Evolutionary conservation across 192 early-diverging fungal species (phyloP), one percentile per base, ranked within the genome.

Genomic region (Coemansia javaensis): DNA sequence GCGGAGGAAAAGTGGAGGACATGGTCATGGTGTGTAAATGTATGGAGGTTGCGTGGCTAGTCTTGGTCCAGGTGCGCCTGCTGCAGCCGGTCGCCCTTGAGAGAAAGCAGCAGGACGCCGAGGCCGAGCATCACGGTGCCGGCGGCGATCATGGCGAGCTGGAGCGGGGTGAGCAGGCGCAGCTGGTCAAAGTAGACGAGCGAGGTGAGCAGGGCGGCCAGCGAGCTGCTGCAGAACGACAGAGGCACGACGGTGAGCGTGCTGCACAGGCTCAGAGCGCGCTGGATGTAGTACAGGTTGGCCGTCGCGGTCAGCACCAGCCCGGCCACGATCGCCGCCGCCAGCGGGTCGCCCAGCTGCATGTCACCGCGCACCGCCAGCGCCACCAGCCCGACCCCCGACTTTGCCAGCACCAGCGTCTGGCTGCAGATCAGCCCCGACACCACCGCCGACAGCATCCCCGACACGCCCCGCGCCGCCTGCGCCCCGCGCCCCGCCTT

Each of bases 151-250:
- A 86, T 63, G 5, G 80, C 44, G 30, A 87, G 56, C 53, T 86
- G 84, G 47, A 69, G 68, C 53, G 81, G 66, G 22, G 49, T 55
- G 25, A 89, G 62, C 20, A 80, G 68, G 1, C 63, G 64, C 66
- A 86, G 63, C 66, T 89, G 87, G 56, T 86, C 66, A 57, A 84
- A 89, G 45, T 89, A 89, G 7, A 89, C 84, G n/a, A 89, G 63
- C 18, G 85, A 86, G 56, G 85, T 89, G 43, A 87, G 75, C 32
- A 89, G 74, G 13, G 83, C 81, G 4, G 84, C 81, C 28, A 86
- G 66, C 53, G 85, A 85, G 60, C 82, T 84, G 50, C 85, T 79
- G 44, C 85, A 89, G 48, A 83, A 89, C 8, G 82, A 81, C 32
- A 89, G 73, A 15, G 87, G 87, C 12, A 87, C 78, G 33, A 87